These are phyloP conservation scores for Zelopaecilomyces penicillatus DNA, from an alignment of 2,329 filamentous ascomycete genomes.

Conservation along the genomic window DNA sequence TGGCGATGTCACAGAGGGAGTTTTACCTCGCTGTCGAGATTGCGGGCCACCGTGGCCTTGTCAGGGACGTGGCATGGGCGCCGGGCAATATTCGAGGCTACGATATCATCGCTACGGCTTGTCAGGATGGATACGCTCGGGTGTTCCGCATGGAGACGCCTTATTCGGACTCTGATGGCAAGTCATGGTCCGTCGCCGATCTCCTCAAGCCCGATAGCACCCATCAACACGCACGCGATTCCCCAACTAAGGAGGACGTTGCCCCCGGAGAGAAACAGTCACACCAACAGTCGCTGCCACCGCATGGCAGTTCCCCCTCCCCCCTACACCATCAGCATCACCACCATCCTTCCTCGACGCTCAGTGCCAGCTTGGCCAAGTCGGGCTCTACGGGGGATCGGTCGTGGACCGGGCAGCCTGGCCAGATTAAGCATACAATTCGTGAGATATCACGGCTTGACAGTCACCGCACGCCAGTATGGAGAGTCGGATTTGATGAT, in stretches of 20 bases:
- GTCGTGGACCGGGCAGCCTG: conserved; percentile 49
- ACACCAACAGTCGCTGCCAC: conserved; percentile 17
- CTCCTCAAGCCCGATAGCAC: conserved; percentile 29
- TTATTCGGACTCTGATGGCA: conserved; percentile 36
- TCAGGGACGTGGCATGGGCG: conserved; percentile 87
- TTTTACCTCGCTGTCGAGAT: conserved; percentile 82
- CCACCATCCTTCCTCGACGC: conserved; percentile 35
- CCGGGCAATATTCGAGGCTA: conserved; percentile 84
- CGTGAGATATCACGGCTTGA: conserved; percentile 60
- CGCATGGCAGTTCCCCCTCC: not conserved
- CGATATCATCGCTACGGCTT: conserved; percentile 84
- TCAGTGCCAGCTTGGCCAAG: conserved; percentile 46
- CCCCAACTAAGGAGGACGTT: conserved; percentile 23
- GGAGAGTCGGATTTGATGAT: conserved; percentile 64
- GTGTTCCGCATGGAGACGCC: conserved; percentile 75
- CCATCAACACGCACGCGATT: conserved; percentile 12
- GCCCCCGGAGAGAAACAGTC: conserved; percentile 16
- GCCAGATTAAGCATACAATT: conserved; percentile 55
- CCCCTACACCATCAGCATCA: conserved; percentile 13
- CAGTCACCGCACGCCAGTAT: conserved; percentile 61
- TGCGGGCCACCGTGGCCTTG: conserved; percentile 62
- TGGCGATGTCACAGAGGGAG: conserved; percentile 54
- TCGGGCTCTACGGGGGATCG: conserved; percentile 37
- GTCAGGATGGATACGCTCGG: conserved; percentile 81
- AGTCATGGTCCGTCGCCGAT: conserved; percentile 41